Evolutionary conservation across 2,329 filamentous ascomycete genomes (phyloP).

Genomic region (Scedosporium boydii): DNA sequence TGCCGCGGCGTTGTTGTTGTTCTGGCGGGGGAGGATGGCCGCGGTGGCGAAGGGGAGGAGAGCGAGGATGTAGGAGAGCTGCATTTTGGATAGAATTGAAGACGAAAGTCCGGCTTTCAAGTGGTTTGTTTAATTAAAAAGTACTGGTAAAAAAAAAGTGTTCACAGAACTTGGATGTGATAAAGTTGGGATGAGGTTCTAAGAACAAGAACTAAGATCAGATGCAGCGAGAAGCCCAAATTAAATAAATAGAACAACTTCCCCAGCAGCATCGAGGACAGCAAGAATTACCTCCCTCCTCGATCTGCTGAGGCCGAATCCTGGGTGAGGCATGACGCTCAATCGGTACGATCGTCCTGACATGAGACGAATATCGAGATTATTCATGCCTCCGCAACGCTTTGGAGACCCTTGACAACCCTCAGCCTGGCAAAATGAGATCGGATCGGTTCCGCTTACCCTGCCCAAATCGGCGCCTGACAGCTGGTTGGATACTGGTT

Average conservation of each 20-base stretch:
- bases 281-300: not conserved
- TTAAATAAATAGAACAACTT: not conserved
- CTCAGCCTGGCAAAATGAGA: not conserved
- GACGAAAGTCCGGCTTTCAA: conserved; percentile 1
- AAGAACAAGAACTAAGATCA: not conserved
- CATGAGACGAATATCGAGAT: not conserved
- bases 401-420: not conserved
- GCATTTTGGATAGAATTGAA: conserved; percentile 1
- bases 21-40: conserved; percentile 7
- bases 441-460: not conserved
- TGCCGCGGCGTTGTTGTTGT: conserved; percentile 23
- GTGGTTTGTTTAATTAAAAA: not conserved
- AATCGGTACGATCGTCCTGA: not conserved
- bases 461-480: not conserved
- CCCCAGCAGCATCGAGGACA: not conserved
- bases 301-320: not conserved
- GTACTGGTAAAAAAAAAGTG: not conserved
- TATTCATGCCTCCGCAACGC: not conserved
- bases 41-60: conserved; percentile 4
- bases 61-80: conserved; percentile 2
- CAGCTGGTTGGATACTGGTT: not conserved
- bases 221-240: not conserved
- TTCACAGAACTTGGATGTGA: not conserved
- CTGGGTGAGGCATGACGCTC: conserved; percentile 1
- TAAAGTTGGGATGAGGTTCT: not conserved